phyloP scores from a whole-genome alignment of 2,329 filamentous ascomycete genomes.

The Drechslerella dactyloides region DNA sequence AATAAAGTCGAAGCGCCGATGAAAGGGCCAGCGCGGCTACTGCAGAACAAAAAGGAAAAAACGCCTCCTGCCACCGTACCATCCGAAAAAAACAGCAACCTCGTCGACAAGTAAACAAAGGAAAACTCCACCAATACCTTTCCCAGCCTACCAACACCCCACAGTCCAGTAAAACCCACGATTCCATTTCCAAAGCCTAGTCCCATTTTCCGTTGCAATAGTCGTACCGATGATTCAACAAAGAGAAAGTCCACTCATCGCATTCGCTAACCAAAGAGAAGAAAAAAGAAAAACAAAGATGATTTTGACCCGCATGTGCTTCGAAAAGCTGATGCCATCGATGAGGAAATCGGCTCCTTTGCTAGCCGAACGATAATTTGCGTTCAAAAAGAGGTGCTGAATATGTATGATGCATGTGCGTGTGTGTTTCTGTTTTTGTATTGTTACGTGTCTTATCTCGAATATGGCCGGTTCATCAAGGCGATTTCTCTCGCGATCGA shows the following conservation, averaged over 20 bases:
- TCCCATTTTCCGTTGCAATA: not conserved
- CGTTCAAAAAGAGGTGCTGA: not conserved
- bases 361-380: not conserved
- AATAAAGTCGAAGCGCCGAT: not conserved
- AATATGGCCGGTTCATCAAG: conserved; percentile 93
- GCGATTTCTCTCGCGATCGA: conserved; percentile 89
- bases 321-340: not conserved
- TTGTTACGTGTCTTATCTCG: conserved; percentile 63
- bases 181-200: not conserved
- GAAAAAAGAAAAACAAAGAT: not conserved
- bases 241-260: conserved; percentile 2
- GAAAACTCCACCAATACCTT: conserved; percentile 2
- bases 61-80: conserved; percentile 1
- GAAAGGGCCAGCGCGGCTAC: not conserved
- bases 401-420: conserved; percentile 12
- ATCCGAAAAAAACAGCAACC: conserved; percentile 1
- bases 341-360: not conserved
- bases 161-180: not conserved
- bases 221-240: not conserved
- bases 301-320: no score
- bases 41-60: not conserved
- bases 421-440: conserved; percentile 4
- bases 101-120: conserved; percentile 1
- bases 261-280: not conserved
- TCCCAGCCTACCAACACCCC: conserved; percentile 4